phyloP scores from a whole-genome alignment of 2,329 filamentous ascomycete species.

The Exophiala phaeomuriformis region DNA sequence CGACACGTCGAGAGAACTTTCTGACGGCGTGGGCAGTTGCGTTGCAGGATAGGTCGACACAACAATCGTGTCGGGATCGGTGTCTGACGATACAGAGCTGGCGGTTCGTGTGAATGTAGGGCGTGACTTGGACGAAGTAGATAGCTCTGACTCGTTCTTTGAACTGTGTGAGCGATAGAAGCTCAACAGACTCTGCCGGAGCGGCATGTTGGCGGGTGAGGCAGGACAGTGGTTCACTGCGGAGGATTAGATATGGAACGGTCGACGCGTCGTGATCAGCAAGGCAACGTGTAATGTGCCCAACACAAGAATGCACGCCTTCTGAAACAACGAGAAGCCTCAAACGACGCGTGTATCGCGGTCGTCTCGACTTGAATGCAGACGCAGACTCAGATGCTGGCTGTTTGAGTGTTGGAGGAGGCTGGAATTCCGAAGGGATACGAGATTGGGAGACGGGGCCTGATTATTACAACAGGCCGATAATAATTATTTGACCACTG shows the following conservation, averaged over 20 bases:
- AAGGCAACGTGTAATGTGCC: background rate
- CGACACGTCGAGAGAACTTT: slow-evolving; percentile 29
- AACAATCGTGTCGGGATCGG: slow-evolving; percentile 21
- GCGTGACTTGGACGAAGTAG: slow-evolving; percentile 1
- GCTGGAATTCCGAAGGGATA: slow-evolving; percentile 7
- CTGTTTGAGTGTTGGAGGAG: background rate
- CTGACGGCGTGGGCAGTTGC: slow-evolving; percentile 29
- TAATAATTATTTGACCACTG: too few species aligned
- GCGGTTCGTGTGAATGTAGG: slow-evolving; percentile 27
- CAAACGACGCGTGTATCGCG: slow-evolving; percentile 9
- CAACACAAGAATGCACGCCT: background rate
- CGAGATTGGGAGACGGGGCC: slow-evolving; percentile 9
- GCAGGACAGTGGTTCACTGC: background rate
- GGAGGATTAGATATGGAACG: background rate
- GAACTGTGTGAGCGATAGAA: slow-evolving; percentile 17
- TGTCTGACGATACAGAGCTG: slow-evolving; percentile 16
- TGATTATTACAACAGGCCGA: background rate
- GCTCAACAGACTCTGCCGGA: slow-evolving; percentile 25
- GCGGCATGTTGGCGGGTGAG: slow-evolving; percentile 20
- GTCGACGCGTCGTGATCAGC: slow-evolving; percentile 14
- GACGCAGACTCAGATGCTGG: background rate
- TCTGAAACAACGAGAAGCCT: background rate
- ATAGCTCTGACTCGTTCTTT: background rate
- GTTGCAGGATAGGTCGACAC: slow-evolving; percentile 6
- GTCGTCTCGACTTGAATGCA: background rate